Evolutionary conservation across 495 filamentous ascomycete genomes (phyloP), one percentile per base, ranked within the genome.

Genomic region (Penicillium lividum): DNA sequence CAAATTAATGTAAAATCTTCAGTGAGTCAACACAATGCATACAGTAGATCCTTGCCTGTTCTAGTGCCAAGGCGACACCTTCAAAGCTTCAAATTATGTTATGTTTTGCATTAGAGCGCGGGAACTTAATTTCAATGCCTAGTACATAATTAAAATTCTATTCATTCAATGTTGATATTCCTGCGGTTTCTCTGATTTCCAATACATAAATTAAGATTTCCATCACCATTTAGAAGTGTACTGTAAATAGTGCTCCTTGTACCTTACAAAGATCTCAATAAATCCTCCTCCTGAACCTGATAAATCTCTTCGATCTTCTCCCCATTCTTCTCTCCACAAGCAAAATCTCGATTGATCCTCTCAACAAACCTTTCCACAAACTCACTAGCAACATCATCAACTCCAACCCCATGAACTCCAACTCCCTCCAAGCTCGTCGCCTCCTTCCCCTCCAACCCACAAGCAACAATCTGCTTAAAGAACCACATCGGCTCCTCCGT

Each of bases 391-490:
- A 77, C 72, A 53, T 73, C 65, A 51, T 65, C 64, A 53, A 75
- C 40, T 2, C 22, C 33, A 4, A 68, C 64, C 1, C 63, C 68
- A n/a, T 40, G 9, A 9, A 77, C 71, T 0, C 74, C 75, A 47
- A 76, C 57, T 1, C 68, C 73, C 60, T 75, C 68, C 61, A 95
- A 78, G 71, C 81, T 91, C 30, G 92, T 96, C 40, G 88, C 87
- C 59, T 80, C 77, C 73, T 86, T 86, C 45, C 89, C 93, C 58
- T 85, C 86, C 27, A 97, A 61, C 49, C 94, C 94, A 79, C 94
- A 98, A 13, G 92, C 86, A 16, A 90, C 84, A 72, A 98, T 93
- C 65, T 91, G 79, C 31, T 81, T 73, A 63, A 93, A 91, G 56
- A 68, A 79, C 86, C 88, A 92, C 68, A 90, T 72, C 49, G 75